Conservation (phyloP, 192 early-diverging fungal genomes). For the Rhizophagus clarus region DNA sequence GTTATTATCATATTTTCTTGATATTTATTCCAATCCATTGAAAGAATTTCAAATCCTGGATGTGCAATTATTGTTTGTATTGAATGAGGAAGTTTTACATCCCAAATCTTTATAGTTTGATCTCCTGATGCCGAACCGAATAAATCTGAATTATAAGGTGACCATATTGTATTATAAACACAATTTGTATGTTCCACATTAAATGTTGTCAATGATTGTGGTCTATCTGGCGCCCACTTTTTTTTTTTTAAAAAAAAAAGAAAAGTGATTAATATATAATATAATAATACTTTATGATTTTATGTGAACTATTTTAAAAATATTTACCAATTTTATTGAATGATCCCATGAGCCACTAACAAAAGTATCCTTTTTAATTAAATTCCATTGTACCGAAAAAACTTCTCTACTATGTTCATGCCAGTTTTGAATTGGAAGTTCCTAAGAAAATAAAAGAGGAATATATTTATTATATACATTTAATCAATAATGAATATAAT, state of each 20-base stretch:
- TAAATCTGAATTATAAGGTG: slow-evolving; percentile 46
- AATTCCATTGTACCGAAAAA: slow-evolving; percentile 94
- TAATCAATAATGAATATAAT: background rate
- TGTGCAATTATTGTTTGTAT: slow-evolving; percentile 78
- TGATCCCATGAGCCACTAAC: slow-evolving; percentile 95
- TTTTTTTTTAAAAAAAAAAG: background rate
- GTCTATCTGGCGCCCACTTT: slow-evolving; percentile 85
- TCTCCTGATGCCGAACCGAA: slow-evolving; percentile 94
- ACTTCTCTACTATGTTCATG: slow-evolving; percentile 93
- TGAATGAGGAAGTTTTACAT: slow-evolving; percentile 68
- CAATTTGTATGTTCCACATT: slow-evolving; percentile 85
- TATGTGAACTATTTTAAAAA: background rate
- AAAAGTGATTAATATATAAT: background rate
- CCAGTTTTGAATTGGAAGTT: slow-evolving; percentile 89
- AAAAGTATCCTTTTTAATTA: slow-evolving; percentile 86
- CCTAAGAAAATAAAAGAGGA: slow-evolving; percentile 43
- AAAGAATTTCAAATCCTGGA: slow-evolving; percentile 74
- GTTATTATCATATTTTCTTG: slow-evolving; percentile 61
- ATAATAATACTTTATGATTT: too few species aligned
- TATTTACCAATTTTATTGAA: slow-evolving; percentile 84
- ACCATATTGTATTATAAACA: slow-evolving; percentile 87
- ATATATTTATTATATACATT: slow-evolving; percentile 10
- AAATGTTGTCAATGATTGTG: slow-evolving; percentile 79
- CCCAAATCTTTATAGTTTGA: slow-evolving; percentile 91
- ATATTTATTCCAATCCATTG: slow-evolving; percentile 99